Evolutionary conservation across 805 yeast genomes (phyloP).

Genomic region (Metschnikowia lachancei): DNA sequence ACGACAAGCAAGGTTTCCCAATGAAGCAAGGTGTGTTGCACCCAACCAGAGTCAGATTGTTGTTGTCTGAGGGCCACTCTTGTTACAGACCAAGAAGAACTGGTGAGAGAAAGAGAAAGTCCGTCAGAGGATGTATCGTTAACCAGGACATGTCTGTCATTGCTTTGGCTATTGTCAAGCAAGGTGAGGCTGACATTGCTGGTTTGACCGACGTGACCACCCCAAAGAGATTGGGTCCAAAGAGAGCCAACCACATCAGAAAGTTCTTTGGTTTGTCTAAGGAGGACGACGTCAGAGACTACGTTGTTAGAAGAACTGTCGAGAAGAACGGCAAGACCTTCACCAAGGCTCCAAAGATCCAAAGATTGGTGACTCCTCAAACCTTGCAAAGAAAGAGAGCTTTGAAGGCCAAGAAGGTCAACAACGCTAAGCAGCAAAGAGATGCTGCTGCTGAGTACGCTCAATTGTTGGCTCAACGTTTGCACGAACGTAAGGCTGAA

Average conservation of each 20-base stretch:
- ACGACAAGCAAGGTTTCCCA: conserved; percentile 99
- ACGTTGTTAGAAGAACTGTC: conserved; percentile 97
- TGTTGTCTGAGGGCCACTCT: conserved; percentile 90
- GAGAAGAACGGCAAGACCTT: conserved; percentile 97
- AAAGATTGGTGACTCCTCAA: conserved; percentile 99
- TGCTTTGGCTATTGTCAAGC: conserved; percentile 90
- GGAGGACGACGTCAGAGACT: conserved; percentile 80
- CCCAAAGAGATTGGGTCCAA: conserved; percentile 99
- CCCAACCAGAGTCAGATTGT: conserved; percentile 98
- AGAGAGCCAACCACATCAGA: conserved; percentile 99
- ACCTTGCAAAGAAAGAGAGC: conserved; percentile 99
- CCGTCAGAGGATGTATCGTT: conserved; percentile 99
- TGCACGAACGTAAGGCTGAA: conserved; percentile 97
- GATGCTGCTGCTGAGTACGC: conserved; percentile 99
- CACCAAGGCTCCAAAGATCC: conserved; percentile 99
- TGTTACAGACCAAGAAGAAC: conserved; percentile 99
- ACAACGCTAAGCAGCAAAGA: conserved; percentile 98
- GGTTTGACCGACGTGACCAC: conserved; percentile 93
- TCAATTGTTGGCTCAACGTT: conserved; percentile 96
- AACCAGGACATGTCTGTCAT: conserved; percentile 95
- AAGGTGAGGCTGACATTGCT: conserved; percentile 93
- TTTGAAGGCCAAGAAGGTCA: conserved; percentile 87
- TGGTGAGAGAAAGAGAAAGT: conserved; percentile 99
- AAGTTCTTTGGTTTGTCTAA: conserved; percentile 97
- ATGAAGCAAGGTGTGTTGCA: conserved; percentile 99